These are phyloP conservation scores for Salix viminalis DNA, from an alignment of 345 rosid genomes.

Conservation along the genomic window DNA sequence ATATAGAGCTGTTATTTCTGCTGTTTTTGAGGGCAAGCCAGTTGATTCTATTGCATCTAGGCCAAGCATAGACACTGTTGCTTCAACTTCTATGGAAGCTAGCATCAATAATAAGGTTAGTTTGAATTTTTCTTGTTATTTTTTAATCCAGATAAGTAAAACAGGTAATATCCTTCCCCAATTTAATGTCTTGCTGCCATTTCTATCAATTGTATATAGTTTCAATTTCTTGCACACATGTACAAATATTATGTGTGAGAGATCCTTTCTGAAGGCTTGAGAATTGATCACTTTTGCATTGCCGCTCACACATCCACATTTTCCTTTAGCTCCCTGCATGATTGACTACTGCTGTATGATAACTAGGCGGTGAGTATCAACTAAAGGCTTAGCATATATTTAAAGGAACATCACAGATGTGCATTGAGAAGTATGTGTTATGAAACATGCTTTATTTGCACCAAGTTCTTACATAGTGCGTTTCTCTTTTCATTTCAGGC, in stretches of 20 bases:
- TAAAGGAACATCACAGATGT: too few species aligned
- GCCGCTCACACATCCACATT: too few species aligned
- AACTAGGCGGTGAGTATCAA: too few species aligned
- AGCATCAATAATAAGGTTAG: conserved; percentile 66
- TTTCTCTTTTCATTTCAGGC: too few species aligned
- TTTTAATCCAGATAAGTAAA: not conserved
- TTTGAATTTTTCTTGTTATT: conserved; percentile 2
- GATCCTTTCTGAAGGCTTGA: too few species aligned
- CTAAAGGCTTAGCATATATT: too few species aligned
- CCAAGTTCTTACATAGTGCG: too few species aligned
- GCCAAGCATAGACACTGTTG: conserved; percentile 25
- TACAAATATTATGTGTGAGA: not conserved
- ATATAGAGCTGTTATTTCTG: conserved; percentile 57
- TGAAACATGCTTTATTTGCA: too few species aligned
- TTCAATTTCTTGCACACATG: not conserved
- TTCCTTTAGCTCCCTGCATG: too few species aligned
- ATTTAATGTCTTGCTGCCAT: not conserved
- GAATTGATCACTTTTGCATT: too few species aligned
- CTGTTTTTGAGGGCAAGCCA: conserved; percentile 60
- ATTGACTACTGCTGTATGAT: too few species aligned
- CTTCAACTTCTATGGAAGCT: conserved; percentile 42
- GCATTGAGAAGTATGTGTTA: too few species aligned
- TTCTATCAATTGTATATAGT: not conserved
- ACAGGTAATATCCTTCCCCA: not conserved
- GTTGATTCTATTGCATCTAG: conserved; percentile 37